phyloP scores from a whole-genome alignment of 2,329 filamentous ascomycete genomes.

The Byssochlamys sp. region DNA sequence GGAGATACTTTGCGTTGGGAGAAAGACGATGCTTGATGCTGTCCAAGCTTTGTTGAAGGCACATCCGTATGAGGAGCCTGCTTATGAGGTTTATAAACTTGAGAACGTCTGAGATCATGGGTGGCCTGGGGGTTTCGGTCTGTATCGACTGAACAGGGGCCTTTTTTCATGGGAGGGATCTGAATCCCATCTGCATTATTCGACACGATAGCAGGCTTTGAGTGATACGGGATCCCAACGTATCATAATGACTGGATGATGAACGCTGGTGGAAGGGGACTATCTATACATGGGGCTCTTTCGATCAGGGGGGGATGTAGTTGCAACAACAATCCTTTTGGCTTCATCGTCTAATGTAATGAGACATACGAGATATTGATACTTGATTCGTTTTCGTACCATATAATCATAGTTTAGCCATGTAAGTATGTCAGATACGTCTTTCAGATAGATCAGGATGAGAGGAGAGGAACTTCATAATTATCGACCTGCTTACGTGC shows the following conservation, averaged over 20 bases:
- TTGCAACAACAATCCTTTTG: neutral
- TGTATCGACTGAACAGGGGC: neutral
- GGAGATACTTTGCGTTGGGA: slow-evolving; percentile 35
- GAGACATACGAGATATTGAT: neutral
- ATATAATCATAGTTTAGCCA: too few relatives aligned
- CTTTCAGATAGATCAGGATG: too few relatives aligned
- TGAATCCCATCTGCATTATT: neutral
- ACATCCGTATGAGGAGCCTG: slow-evolving; percentile 40
- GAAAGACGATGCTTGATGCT: slow-evolving; percentile 27
- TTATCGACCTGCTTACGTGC: neutral
- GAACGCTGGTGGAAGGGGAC: neutral
- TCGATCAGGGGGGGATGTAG: neutral
- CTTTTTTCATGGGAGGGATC: neutral
- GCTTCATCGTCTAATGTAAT: neutral
- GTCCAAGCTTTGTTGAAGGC: slow-evolving; percentile 32
- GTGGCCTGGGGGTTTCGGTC: neutral
- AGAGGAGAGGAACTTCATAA: neutral
- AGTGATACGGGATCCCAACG: neutral
- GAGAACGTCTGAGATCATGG: slow-evolving; percentile 27
- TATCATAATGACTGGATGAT: neutral
- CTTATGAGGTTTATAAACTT: slow-evolving; percentile 36
- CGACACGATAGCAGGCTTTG: neutral
- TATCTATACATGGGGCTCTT: neutral
- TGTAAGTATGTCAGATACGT: too few relatives aligned
- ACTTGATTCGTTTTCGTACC: neutral